Evolutionary conservation across 129 eudicot species (phyloP), one percentile per base, ranked within the genome.

Genomic region (Kitagawia praeruptora): DNA sequence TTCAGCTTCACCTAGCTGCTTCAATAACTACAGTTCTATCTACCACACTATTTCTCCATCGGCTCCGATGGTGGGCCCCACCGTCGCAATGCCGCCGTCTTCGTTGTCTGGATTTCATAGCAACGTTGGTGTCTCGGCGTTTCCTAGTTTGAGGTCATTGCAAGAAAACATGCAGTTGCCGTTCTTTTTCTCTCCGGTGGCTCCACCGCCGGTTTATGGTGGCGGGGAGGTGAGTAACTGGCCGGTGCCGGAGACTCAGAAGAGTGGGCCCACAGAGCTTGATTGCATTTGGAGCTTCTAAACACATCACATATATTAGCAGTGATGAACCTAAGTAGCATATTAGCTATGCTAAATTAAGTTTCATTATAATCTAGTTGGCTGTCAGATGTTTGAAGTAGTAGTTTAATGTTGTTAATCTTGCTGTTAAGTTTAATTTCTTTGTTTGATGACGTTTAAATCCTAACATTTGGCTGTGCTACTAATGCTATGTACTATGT

Each of bases 221-320:
- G 85, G 86, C 61, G 80, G 81, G 75, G 81, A 61, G 0, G 69
- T 79, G 7, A 80, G 75, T 28, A 86, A 80, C 66, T 90, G 95
- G 96, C 81, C 87, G n/a, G 82, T 77, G 77, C 83, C 80, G 83
- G 89, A 89, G 53, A 79, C 76, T n/a, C 87, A 82, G 80, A 89
- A 82, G 70, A 78, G 82, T 4, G 90, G 92, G 1, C 76, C 84
- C 74, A 83, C 88, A n/a, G 96, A 91, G 83, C 87, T 93, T 64
- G 98, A 91, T 70, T 93, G 96, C 84, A 82, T 91, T 89, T 93
- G 98, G 98, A 86, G 89, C 83, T 89, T 86, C 80, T 93, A 82
- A 85, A 13, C 28, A 4, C 73, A 3, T 67, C 15, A 1, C 37
- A 31, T 67, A 1, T 61, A 61, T 61, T 61, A 61, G 3, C 21